Evolutionary conservation across 2,329 filamentous ascomycete species (phyloP).

Genomic region (Grosmannia penicillata): DNA sequence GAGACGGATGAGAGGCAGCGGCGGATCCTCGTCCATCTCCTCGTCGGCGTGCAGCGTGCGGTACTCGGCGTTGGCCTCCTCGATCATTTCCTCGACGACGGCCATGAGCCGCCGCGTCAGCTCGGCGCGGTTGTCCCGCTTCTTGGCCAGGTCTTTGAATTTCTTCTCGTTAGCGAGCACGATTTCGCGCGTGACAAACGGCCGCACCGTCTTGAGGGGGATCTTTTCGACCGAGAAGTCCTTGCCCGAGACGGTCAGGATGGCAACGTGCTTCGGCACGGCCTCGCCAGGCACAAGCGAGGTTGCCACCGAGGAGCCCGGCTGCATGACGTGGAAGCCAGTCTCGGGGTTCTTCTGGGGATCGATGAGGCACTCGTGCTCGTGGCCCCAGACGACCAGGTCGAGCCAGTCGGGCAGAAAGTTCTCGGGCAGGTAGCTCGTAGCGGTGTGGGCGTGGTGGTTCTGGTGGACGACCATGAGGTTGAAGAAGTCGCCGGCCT

Average conservation of each 20-base stretch:
- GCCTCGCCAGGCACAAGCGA: conserved; percentile 84
- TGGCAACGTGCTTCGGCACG: conserved; percentile 77
- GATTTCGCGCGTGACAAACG: conserved; percentile 79
- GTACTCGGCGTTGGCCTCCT: conserved; percentile 73
- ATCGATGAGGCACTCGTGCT: conserved; percentile 89
- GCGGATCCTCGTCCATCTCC: conserved; percentile 45
- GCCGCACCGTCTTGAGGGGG: conserved; percentile 73
- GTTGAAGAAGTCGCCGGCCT: conserved; percentile 89
- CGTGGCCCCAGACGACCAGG: conserved; percentile 90
- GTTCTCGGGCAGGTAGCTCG: conserved; percentile 85
- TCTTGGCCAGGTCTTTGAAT: conserved; percentile 64
- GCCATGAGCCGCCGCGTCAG: conserved; percentile 63
- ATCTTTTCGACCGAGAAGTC: conserved; percentile 70
- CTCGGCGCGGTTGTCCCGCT: conserved; percentile 69
- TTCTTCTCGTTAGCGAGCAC: conserved; percentile 58
- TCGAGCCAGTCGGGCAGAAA: conserved; percentile 87
- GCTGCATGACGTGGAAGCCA: conserved; percentile 91
- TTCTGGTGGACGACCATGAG: conserved; percentile 92
- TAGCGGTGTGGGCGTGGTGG: conserved; percentile 80
- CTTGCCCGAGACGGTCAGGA: conserved; percentile 70
- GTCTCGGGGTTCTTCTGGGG: conserved; percentile 73
- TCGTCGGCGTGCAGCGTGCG: conserved; percentile 51
- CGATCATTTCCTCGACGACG: conserved; percentile 76
- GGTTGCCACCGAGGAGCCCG: conserved; percentile 89
- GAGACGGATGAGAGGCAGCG: conserved; percentile 72